Evolutionary conservation across 2,329 filamentous ascomycete genomes (phyloP).

Genomic region (Alternaria angustiovoidea): DNA sequence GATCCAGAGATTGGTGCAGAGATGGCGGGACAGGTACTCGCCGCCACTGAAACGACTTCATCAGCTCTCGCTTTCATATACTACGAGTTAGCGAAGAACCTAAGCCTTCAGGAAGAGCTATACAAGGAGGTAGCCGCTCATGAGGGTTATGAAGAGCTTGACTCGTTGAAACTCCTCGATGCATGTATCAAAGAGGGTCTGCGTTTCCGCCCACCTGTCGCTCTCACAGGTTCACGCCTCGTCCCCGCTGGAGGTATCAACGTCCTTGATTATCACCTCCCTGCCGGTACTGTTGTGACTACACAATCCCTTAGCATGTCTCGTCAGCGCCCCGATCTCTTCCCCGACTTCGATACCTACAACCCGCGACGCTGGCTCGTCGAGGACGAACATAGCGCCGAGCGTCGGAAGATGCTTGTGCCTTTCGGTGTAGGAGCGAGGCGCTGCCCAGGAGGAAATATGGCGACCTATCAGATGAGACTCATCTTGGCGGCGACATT

Average conservation of each 20-base stretch:
- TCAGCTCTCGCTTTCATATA: slow-evolving; percentile 31
- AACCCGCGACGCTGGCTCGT: slow-evolving; percentile 28
- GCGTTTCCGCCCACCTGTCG: slow-evolving; percentile 31
- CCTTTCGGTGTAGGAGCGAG: slow-evolving; percentile 30
- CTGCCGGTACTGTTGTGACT: slow-evolving; percentile 25
- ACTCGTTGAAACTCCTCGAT: slow-evolving; percentile 25
- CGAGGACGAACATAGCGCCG: slow-evolving; percentile 20
- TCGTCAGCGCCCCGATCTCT: slow-evolving; percentile 30
- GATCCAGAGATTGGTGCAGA: slow-evolving; percentile 26
- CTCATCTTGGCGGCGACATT: slow-evolving; percentile 27
- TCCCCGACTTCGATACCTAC: slow-evolving; percentile 28
- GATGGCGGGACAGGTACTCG: slow-evolving; percentile 32
- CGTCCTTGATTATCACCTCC: slow-evolving; percentile 25
- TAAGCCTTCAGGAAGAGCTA: slow-evolving; percentile 21
- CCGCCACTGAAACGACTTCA: slow-evolving; percentile 31
- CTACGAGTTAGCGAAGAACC: slow-evolving; percentile 30
- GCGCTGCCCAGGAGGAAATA: slow-evolving; percentile 31
- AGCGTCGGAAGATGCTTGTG: slow-evolving; percentile 23
- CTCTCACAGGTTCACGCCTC: slow-evolving; percentile 29
- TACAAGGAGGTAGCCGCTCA: slow-evolving; percentile 21
- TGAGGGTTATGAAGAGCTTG: slow-evolving; percentile 30
- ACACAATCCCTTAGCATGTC: slow-evolving; percentile 31
- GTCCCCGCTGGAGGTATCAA: slow-evolving; percentile 25
- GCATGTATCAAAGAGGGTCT: slow-evolving; percentile 33
- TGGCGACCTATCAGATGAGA: slow-evolving; percentile 33